Evolutionary conservation across 495 filamentous ascomycete genomes (phyloP).

Genomic region (Barbatosphaeria neglecta): DNA sequence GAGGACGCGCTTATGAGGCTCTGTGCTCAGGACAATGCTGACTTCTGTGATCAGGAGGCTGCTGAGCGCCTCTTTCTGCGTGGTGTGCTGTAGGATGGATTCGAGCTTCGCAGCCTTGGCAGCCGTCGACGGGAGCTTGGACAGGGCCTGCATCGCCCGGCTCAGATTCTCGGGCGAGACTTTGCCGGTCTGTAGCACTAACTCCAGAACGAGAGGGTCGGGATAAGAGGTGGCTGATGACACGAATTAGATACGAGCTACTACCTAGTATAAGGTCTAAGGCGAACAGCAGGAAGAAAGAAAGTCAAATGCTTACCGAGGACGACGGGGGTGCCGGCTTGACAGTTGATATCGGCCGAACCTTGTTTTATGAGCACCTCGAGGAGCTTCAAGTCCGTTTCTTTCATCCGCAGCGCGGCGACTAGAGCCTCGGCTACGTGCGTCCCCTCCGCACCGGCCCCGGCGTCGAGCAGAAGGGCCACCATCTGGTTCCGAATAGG

Average conservation of each 20-base stretch:
- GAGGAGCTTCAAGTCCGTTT: slow-evolving; percentile 24
- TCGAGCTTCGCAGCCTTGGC: slow-evolving; percentile 26
- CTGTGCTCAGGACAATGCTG: slow-evolving; percentile 17
- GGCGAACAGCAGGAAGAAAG: not conserved
- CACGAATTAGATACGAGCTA: too few species aligned
- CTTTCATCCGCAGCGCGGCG: slow-evolving; percentile 17
- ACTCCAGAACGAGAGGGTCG: slow-evolving; percentile 26
- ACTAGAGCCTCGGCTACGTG: slow-evolving; percentile 25
- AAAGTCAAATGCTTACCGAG: slow-evolving; percentile 9
- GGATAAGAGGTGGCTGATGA: slow-evolving; percentile 17
- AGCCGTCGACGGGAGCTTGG: slow-evolving; percentile 16
- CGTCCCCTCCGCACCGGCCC: slow-evolving; percentile 18
- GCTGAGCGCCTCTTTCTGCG: slow-evolving; percentile 19
- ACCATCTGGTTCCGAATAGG: slow-evolving; percentile 23
- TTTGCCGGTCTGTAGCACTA: slow-evolving; percentile 27
- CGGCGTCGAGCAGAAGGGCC: slow-evolving; percentile 24
- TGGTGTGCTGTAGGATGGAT: slow-evolving; percentile 22
- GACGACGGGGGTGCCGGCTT: slow-evolving; percentile 19
- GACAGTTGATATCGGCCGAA: slow-evolving; percentile 30
- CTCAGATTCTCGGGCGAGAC: slow-evolving; percentile 20
- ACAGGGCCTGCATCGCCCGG: slow-evolving; percentile 19
- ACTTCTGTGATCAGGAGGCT: slow-evolving; percentile 29
- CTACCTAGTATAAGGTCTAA: slow-evolving; percentile 2
- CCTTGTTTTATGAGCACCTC: slow-evolving; percentile 28
- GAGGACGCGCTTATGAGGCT: slow-evolving; percentile 14